These are phyloP conservation scores for Nitzschia palea DNA, from an alignment of 108 stramenopile species.

Conservation along the genomic window DNA sequence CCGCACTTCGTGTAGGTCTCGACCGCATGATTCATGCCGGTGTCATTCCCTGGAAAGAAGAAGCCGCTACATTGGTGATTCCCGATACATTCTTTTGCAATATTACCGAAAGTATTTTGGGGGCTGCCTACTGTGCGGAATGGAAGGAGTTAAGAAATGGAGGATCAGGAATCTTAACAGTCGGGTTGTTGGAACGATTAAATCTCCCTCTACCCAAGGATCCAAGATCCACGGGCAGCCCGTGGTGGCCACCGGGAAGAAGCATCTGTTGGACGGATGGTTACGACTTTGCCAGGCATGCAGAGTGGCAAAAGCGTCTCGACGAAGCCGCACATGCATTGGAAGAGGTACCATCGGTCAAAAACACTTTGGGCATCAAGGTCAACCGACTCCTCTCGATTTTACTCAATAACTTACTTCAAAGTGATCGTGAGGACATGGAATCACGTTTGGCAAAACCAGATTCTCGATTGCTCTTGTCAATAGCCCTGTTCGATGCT, in stretches of 20 bases:
- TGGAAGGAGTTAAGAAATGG: neutral
- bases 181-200: neutral
- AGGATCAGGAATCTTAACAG: neutral
- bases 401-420: neutral
- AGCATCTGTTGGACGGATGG: neutral
- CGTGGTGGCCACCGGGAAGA: neutral
- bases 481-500: slow-evolving; percentile 4
- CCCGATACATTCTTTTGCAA: slow-evolving; percentile 39
- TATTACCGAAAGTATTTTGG: slow-evolving; percentile 52
- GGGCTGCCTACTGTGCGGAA: slow-evolving; percentile 33
- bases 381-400: neutral
- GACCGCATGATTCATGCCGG: slow-evolving; percentile 9
- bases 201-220: neutral
- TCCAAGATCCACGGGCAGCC: neutral
- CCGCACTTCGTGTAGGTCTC: slow-evolving; percentile 39
- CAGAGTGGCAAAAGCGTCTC: neutral
- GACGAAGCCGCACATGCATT: neutral
- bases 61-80: neutral
- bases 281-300: neutral
- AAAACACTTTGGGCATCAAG: neutral
- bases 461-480: neutral
- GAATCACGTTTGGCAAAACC: neutral
- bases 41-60: slow-evolving; percentile 15
- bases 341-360: neutral
- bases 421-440: neutral